These are phyloP conservation scores for Torulaspora maleeae DNA, from an alignment of 805 yeast species.

Conservation along the genomic window DNA sequence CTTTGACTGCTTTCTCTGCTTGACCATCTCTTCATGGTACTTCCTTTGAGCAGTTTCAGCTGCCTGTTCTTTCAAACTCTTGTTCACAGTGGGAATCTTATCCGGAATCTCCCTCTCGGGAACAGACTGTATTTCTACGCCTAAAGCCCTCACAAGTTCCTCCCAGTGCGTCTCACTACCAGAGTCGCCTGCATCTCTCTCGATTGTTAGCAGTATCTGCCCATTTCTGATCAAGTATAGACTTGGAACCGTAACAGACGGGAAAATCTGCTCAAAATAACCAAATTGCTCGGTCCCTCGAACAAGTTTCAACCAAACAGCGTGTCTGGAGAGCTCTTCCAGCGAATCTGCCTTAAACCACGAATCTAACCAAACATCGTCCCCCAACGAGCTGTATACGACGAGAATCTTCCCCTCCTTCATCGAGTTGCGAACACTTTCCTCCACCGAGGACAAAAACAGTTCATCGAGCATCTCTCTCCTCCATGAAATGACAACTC, in stretches of 20 bases:
- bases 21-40: slow-evolving; percentile 32
- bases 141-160: background rate
- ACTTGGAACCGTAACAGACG: slow-evolving; percentile 49
- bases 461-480: slow-evolving; percentile 12
- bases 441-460: slow-evolving; percentile 29
- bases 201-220: slow-evolving; percentile 42
- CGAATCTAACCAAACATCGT: slow-evolving; percentile 29
- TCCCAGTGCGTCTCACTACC: background rate
- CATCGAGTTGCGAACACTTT: slow-evolving; percentile 41
- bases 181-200: slow-evolving; percentile 27
- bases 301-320: slow-evolving; percentile 41
- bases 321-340: slow-evolving; percentile 17
- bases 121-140: background rate
- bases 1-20: slow-evolving; percentile 29
- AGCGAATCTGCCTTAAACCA: slow-evolving; percentile 23
- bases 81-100: background rate
- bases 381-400: slow-evolving; percentile 34
- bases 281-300: slow-evolving; percentile 42
- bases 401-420: slow-evolving; percentile 37
- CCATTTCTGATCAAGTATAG: slow-evolving; percentile 51
- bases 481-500: background rate
- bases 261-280: slow-evolving; percentile 54
- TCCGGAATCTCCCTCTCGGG: background rate
- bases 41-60: slow-evolving; percentile 31
- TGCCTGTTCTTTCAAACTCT: slow-evolving; percentile 40